Percentiles rank a stretch among this genome's conserved stretches.
These are phyloP conservation scores for Podospora conica DNA, from an alignment of 495 filamentous ascomycete genomes.

Conservation along the genomic window DNA sequence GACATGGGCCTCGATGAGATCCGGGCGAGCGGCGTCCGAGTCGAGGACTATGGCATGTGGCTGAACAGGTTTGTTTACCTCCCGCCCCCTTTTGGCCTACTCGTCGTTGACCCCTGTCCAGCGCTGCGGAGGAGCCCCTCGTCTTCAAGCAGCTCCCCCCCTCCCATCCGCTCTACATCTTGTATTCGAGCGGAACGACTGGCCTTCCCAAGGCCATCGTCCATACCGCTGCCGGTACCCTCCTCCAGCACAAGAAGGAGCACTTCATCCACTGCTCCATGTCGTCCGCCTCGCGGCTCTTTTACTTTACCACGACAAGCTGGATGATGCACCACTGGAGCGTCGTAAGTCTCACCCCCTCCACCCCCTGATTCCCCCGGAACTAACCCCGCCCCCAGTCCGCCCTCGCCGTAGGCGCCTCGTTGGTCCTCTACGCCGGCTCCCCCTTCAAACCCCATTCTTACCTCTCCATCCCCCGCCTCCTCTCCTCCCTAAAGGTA, in stretches of 20 bases:
- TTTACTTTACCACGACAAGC: constrained; percentile 82
- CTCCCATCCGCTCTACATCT: constrained; percentile 81
- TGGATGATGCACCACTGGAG: constrained; percentile 99
- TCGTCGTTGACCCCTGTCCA: constrained; percentile 15
- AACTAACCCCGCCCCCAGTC: constrained; percentile 30
- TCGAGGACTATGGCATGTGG: constrained; percentile 35
- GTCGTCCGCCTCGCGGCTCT: constrained; percentile 40
- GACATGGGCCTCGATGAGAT: constrained; percentile 47
- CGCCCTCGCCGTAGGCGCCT: constrained; percentile 69
- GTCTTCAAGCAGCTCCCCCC: constrained; percentile 69
- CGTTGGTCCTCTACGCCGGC: constrained; percentile 81
- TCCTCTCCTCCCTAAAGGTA: constrained; percentile 47
- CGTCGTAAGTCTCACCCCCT: constrained; percentile 29
- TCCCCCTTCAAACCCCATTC: constrained; percentile 66
- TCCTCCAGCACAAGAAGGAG: constrained; percentile 94
- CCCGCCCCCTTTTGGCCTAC: not conserved
- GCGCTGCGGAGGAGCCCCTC: constrained; percentile 40
- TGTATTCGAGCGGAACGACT: constrained; percentile 85
- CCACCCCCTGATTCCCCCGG: not conserved
- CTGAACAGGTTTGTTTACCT: constrained; percentile 25
- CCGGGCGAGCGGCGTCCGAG: constrained; percentile 41
- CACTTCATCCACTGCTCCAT: constrained; percentile 79
- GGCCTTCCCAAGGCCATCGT: constrained; percentile 90
- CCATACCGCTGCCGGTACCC: constrained; percentile 78
- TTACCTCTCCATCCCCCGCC: constrained; percentile 36